Base-by-base conservation (phyloP, 228 moss, liverwort and hornwort genomes). In the Sphagnum fallax region DNA sequence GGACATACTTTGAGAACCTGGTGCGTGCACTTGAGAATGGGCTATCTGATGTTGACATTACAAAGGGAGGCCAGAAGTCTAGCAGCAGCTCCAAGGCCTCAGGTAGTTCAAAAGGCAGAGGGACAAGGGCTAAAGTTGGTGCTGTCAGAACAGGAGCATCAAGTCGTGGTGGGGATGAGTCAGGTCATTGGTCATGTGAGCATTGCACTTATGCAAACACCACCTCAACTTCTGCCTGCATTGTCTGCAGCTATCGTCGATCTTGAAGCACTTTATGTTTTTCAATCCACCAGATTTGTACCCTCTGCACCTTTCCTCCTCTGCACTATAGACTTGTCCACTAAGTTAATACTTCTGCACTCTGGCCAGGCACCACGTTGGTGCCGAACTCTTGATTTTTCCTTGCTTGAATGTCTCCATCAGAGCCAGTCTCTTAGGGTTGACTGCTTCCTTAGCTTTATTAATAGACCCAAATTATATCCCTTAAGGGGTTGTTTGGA, bases 1-100 rank as follows among this genome's bases (percentile, higher is more conserved):
- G 90, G 68, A 93, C 93, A 5, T 97, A 93, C 75, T 97, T 97
- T n/a, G 97, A 97, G 85, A 97, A 97, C 68, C 76, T 97, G 70
- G 97, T 97, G 59, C 82, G 88, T 48, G 97, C 93, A 6, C 69
- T 97, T 81, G 97, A 97, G 73, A 93, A 78, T 65, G 89, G 91
- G 66, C 73, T 97, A 53, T 81, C 86, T 51, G 97, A 91, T 71
- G 97, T 97, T 70, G 93, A 97, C 52, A 91, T 75, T 60, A 86
- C 85, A 1, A 90, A 75, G 77, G 84, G 82, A 68, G 75, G 73
- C 13, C 80, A 75, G 77, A 92, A 86, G 80, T 83, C 80, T 78
- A 90, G 97, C 79, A 91, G 87, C 73, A 90, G 89, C 71, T 88
- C 89, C 48, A 89, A 77, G 69, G 81, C 86, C 65, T 82, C 79